Evolutionary conservation across 129 eudicot genomes (phyloP), one percentile per base, ranked within the genome.

Genomic region (Flaveria bidentis): DNA sequence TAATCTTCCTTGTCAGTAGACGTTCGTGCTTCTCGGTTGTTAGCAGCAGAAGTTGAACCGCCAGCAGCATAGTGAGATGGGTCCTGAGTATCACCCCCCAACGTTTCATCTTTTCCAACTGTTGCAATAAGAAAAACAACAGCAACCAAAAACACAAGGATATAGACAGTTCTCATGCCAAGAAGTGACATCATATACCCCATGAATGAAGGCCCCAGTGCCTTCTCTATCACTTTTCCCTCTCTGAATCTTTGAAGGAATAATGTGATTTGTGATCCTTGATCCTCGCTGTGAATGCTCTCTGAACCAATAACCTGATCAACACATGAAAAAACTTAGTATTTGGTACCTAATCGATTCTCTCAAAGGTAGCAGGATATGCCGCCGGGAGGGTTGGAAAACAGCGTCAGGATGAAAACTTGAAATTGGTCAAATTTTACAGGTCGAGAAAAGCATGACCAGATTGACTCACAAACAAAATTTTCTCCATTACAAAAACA

Each of bases 281-380:
- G 86, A 78, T 94, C 92, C 17, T 87, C 87, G 42, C 85, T 89
- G 33, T 82, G 82, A 20, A 94, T 84, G 79, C 82, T 84, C 65
- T 91, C 98, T n/a, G 92, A 91, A 13, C 90, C 97, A 36, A 85
- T 76, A 42, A 94, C 97, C 98, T 94, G 85, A 26, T 42, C 60
- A 67, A 67, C 20, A 80, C 46, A 60, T 45, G 56, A 22, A 64
- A 67, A 26, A 77, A 18, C 46, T 55, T 2, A 53, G 81, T 73
- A 41, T 20, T 52, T 2, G n/a, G 20, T 16, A 52, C 50, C 64
- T 36, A 57, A 55, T 53, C 17, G 16, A 53, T 11, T n/a, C 60
- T 50, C n/a, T 50, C 18, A 15, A 13, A 4, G 55, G 55, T 14
- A 50, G 55, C 18, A 50, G n/a, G 55, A 50, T 50, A 8, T 1